phyloP scores from a whole-genome alignment of 768 basidiomycete genomes.

The Suillus luteus region DNA sequence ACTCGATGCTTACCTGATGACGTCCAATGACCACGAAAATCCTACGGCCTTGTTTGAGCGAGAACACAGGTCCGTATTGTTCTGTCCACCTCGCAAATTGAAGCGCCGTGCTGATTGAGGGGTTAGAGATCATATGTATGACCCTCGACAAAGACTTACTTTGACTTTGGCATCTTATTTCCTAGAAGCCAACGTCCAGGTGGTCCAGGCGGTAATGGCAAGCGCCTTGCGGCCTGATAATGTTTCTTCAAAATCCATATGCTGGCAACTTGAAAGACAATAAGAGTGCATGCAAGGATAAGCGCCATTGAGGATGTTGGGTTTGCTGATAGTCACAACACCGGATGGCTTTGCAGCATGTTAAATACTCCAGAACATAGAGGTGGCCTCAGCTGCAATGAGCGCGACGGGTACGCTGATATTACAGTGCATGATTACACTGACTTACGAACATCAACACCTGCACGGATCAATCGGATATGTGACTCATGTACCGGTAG shows the following conservation, averaged over 20 bases:
- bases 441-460: neutral
- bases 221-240: neutral
- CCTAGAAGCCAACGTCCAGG: slow-evolving; percentile 29
- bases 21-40: slow-evolving; percentile 27
- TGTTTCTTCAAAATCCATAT: neutral
- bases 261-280: neutral
- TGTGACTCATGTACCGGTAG: neutral
- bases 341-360: neutral
- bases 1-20: slow-evolving; percentile 15
- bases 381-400: neutral
- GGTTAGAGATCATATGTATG: neutral
- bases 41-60: slow-evolving; percentile 46
- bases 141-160: slow-evolving; percentile 24
- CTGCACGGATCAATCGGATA: neutral
- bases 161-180: slow-evolving; percentile 19
- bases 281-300: neutral
- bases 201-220: slow-evolving; percentile 29
- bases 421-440: neutral
- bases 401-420: neutral
- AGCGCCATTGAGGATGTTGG: neutral
- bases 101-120: slow-evolving; percentile 10
- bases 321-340: neutral
- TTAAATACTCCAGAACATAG: neutral
- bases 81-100: slow-evolving; percentile 57
- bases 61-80: slow-evolving; percentile 61